Percentiles rank a stretch among this genome's conserved stretches.
phyloP scores from a whole-genome alignment of 306 rosid genomes.

The Rubus idaeus region DNA sequence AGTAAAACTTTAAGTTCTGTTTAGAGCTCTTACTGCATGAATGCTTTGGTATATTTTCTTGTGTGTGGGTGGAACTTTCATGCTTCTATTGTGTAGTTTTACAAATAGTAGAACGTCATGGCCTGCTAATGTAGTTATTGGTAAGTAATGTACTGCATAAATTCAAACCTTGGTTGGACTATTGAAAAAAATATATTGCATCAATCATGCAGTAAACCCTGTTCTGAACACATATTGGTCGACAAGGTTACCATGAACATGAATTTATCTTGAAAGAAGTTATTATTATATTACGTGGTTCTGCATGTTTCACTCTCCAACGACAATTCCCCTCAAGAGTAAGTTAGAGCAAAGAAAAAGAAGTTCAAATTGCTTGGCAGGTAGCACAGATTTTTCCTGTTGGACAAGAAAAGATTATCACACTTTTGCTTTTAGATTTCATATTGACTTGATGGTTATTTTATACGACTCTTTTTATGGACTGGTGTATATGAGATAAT shows the following conservation, averaged over 20 bases:
- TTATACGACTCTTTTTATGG: not conserved
- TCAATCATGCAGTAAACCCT: not conserved
- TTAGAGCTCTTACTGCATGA: not conserved
- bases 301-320: too few species aligned
- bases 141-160: not conserved
- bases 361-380: not conserved
- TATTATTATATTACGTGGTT: too few species aligned
- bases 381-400: not conserved
- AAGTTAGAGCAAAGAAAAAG: not conserved
- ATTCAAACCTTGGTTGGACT: not conserved
- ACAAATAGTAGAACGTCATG: not conserved
- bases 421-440: not conserved
- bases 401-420: not conserved
- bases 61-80: not conserved
- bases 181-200: not conserved
- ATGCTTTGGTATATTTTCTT: conserved; percentile 4
- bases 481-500: not conserved
- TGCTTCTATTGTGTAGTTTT: not conserved
- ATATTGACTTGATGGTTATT: not conserved
- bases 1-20: conserved; percentile 9
- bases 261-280: not conserved
- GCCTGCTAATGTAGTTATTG: not conserved
- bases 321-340: not conserved
- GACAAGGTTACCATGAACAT: not conserved
- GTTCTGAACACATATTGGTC: not conserved